Conservation (phyloP, 2,329 filamentous ascomycete species). For the Drechslera avenae region DNA sequence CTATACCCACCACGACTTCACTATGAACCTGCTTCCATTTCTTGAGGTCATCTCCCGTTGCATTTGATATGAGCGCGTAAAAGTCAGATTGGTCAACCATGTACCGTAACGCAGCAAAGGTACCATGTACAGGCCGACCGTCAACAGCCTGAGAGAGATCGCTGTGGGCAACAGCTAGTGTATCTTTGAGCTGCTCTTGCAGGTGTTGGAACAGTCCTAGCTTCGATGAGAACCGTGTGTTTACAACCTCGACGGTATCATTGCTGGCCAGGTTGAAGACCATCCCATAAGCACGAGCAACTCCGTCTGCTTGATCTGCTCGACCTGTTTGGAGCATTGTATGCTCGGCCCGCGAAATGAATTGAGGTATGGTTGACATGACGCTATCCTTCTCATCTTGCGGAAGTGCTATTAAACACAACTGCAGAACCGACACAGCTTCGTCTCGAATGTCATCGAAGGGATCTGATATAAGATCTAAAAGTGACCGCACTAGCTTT, state of each 20-base stretch:
- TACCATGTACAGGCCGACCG: slow-evolving; percentile 54
- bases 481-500: slow-evolving; percentile 63
- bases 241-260: background rate
- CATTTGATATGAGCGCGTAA: slow-evolving; percentile 23
- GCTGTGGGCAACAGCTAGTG: slow-evolving; percentile 65
- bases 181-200: slow-evolving; percentile 66
- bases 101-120: slow-evolving; percentile 53
- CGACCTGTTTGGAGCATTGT: slow-evolving; percentile 74
- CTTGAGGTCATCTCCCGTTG: slow-evolving; percentile 12
- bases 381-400: slow-evolving; percentile 14
- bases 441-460: slow-evolving; percentile 85
- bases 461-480: slow-evolving; percentile 83
- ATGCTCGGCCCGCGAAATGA: slow-evolving; percentile 52
- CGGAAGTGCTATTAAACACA: slow-evolving; percentile 34
- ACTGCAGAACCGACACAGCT: slow-evolving; percentile 53
- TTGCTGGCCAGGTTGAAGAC: slow-evolving; percentile 62
- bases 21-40: slow-evolving; percentile 54
- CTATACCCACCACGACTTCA: slow-evolving; percentile 65
- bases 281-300: slow-evolving; percentile 76
- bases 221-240: slow-evolving; percentile 33
- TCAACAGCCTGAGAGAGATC: slow-evolving; percentile 68
- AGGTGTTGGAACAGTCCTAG: slow-evolving; percentile 62
- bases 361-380: slow-evolving; percentile 27
- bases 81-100: slow-evolving; percentile 54
- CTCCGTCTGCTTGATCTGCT: slow-evolving; percentile 90